Base-by-base conservation (phyloP, 2,329 filamentous ascomycete species). In the Monosporascus ibericus region DNA sequence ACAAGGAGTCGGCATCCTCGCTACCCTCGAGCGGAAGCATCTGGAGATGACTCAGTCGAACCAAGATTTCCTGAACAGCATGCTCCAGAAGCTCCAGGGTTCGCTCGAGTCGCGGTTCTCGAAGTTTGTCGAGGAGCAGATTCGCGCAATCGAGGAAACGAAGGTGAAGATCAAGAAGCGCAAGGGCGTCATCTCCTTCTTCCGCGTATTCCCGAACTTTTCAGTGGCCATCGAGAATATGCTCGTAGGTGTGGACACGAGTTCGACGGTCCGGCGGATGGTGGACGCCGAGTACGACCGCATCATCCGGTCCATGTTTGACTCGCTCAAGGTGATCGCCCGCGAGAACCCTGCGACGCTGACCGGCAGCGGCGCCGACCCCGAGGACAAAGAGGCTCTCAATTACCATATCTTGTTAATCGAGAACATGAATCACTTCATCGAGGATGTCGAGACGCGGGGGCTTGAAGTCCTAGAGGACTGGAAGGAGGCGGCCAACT, bases 141-240 rank as follows among this genome's bases (percentile, higher is more conserved):
- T 97, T 54, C 88, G 90, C 25, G 92, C 91, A 5, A 96, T 97
- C 58, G 94, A 97, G 71, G 94, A 97, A 56, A 97, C 92, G 39
- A 97, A 97, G 72, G 92, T 99, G 69, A 96, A 96, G 76, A 91
- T 96, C 72, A 96, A 96, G 77, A 97, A 97, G 77, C 87, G 94
- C 60, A 96, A 95, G 73, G 92, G 94, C 11, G 90, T 99, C 52
- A 96, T 97, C 63, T 86, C 86, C 17, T 97, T 97, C 70, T 92
- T 97, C 75, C 88, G 90, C 58, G 87, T 92, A 40, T 97, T 97
- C 75, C 94, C 92, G 0, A 77, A 86, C 54, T 96, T 96, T 71
- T 85, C 85, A n/a, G 72, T 82, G 1, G 85, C 88, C 0, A 82
- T 96, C 1, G 92, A 96, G 71, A 91, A 86, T 64, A 92, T 95